Conservation (phyloP, 202 grass and related monocot genomes). For the Panicum virgatum region DNA sequence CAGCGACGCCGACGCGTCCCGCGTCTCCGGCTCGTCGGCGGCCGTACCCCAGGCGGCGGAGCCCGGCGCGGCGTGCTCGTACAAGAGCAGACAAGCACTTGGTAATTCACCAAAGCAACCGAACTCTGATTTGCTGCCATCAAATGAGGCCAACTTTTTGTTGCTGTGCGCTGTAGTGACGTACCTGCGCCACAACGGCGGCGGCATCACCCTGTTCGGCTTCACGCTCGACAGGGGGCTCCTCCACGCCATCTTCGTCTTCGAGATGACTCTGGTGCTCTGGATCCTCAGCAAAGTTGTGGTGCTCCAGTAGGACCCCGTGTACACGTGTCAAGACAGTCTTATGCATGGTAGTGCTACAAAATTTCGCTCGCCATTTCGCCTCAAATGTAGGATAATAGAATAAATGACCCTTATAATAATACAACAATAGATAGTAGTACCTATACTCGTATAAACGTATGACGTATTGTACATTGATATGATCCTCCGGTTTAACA, state of each 20-base stretch:
- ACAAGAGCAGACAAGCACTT: conserved; percentile 67
- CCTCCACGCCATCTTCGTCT: conserved; percentile 88
- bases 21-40: neutral
- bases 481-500: too few species aligned
- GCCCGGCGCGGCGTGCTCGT: conserved; percentile 14
- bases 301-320: conserved; percentile 2
- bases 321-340: neutral
- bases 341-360: neutral
- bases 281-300: conserved; percentile 96
- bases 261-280: conserved; percentile 92
- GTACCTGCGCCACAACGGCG: conserved; percentile 81
- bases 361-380: neutral
- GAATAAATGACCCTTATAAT: too few species aligned
- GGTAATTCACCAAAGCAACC: conserved; percentile 34
- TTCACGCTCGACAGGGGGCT: conserved; percentile 83
- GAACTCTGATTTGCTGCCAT: neutral
- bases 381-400: too few species aligned
- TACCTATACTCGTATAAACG: too few species aligned
- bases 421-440: too few species aligned
- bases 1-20: conserved; percentile 38
- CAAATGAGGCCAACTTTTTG: neutral
- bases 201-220: conserved; percentile 87
- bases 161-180: conserved; percentile 46
- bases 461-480: too few species aligned
- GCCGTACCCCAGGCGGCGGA: neutral